Percentiles rank a stretch among this genome's conserved stretches.
These are phyloP conservation scores for Tetrahymena elliotti DNA, from an alignment of 73 alveolate species.

Conservation along the genomic window DNA sequence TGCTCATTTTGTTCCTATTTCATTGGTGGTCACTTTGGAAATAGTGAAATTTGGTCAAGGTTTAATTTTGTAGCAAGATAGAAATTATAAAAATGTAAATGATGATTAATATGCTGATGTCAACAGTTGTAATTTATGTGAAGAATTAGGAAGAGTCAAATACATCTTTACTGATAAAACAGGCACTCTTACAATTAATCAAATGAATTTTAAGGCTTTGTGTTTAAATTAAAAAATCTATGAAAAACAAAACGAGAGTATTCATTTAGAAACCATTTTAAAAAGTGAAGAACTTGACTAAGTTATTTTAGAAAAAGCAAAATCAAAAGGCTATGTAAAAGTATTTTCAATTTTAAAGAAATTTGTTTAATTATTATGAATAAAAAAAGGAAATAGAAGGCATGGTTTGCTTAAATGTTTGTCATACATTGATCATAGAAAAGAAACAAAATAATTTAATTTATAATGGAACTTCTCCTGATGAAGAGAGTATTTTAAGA, in stretches of 20 bases:
- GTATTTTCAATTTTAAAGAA: background rate
- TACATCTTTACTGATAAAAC: conserved; percentile 49
- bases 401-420: conserved; percentile 42
- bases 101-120: conserved; percentile 51
- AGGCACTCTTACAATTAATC: conserved; percentile 48
- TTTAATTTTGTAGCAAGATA: conserved; percentile 73
- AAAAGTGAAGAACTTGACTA: background rate
- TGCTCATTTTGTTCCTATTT: conserved; percentile 92
- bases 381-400: conserved; percentile 3
- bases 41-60: conserved; percentile 94
- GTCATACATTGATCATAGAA: conserved; percentile 63
- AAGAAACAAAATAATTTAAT: conserved; percentile 45
- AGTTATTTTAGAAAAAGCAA: background rate
- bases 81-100: conserved; percentile 36
- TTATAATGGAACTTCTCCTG: conserved; percentile 78
- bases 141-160: conserved; percentile 46
- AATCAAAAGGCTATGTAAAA: background rate
- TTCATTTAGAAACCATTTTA: background rate
- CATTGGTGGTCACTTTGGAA: conserved; percentile 92
- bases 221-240: conserved; percentile 63
- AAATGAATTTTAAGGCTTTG: conserved; percentile 43
- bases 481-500: conserved; percentile 77
- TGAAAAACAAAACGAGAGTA: conserved; percentile 47
- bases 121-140: conserved; percentile 43
- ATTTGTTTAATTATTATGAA: background rate